Conservation (phyloP, 768 basidiomycete species). For the Ramaria sp. region DNA sequence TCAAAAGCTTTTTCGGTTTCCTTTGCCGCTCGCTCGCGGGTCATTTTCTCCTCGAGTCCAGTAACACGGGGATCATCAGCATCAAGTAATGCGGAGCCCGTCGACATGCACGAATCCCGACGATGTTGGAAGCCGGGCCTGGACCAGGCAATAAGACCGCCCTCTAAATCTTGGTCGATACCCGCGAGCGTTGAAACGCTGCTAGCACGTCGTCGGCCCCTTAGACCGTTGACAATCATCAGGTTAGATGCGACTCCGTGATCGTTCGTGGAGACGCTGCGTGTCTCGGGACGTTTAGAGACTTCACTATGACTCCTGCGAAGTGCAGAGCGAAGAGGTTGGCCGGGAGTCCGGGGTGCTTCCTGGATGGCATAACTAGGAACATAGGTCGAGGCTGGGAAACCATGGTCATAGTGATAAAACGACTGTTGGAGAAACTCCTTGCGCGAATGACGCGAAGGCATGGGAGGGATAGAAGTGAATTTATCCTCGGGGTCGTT, state of each 20-base stretch:
- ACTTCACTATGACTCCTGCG: not conserved
- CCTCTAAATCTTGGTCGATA: too few species aligned
- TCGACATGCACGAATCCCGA: slow-evolving; percentile 35
- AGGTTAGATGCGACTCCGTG: too few species aligned
- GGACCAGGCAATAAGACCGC: not conserved
- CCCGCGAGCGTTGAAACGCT: too few species aligned
- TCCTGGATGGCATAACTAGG: not conserved
- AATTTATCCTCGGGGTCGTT: not conserved
- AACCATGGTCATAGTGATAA: not conserved
- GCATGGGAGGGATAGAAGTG: not conserved
- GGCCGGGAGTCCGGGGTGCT: not conserved
- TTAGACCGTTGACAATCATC: too few species aligned
- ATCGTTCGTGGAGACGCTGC: not conserved
- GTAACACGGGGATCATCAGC: slow-evolving; percentile 66
- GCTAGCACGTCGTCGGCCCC: too few species aligned
- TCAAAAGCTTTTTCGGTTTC: slow-evolving; percentile 47
- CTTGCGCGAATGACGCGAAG: not conserved
- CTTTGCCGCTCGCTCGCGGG: slow-evolving; percentile 51
- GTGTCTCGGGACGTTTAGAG: not conserved
- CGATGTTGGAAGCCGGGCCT: slow-evolving; percentile 14
- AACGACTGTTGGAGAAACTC: not conserved
- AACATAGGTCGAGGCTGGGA: too few species aligned
- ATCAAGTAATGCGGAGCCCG: slow-evolving; percentile 47
- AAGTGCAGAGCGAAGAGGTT: not conserved
- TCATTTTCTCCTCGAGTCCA: slow-evolving; percentile 36